Evolutionary conservation across 768 basidiomycete species (phyloP).

Genomic region (Mycena pura): DNA sequence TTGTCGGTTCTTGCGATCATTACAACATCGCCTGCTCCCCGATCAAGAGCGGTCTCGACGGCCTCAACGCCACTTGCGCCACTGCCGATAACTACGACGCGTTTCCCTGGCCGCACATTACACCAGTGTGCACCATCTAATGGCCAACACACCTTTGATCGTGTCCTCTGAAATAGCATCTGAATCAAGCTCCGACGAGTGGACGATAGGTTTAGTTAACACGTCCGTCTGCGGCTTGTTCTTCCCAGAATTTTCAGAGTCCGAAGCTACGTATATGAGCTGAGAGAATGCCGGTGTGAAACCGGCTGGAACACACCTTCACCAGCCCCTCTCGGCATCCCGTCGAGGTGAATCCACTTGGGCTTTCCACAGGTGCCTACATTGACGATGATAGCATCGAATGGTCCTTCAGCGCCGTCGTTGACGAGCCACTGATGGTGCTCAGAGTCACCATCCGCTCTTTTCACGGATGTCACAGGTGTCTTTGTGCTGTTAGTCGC

Average conservation of each 20-base stretch:
- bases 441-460: conserved; percentile 30
- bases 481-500: conserved; percentile 26
- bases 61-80: conserved; percentile 54
- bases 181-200: conserved; percentile 56
- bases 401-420: conserved; percentile 51
- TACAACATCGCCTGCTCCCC: conserved; percentile 37
- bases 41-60: conserved; percentile 37
- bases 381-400: conserved; percentile 58
- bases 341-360: conserved; percentile 49
- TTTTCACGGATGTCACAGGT: conserved; percentile 44
- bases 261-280: not conserved
- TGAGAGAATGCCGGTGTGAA: not conserved
- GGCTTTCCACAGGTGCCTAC: conserved; percentile 59
- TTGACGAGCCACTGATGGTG: conserved; percentile 54
- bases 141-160: conserved; percentile 19
- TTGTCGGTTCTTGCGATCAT: conserved; percentile 54
- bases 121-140: not conserved
- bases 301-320: conserved; percentile 1
- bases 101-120: conserved; percentile 37
- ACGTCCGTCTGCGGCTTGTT: conserved; percentile 31
- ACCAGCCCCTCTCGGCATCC: conserved; percentile 45
- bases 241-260: not conserved
- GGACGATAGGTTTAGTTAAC: conserved; percentile 47
- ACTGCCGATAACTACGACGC: conserved; percentile 54
- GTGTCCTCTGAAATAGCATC: conserved; percentile 33